Conservation (phyloP, 176 grass and related monocot genomes). For the Elaeis guineensis region DNA sequence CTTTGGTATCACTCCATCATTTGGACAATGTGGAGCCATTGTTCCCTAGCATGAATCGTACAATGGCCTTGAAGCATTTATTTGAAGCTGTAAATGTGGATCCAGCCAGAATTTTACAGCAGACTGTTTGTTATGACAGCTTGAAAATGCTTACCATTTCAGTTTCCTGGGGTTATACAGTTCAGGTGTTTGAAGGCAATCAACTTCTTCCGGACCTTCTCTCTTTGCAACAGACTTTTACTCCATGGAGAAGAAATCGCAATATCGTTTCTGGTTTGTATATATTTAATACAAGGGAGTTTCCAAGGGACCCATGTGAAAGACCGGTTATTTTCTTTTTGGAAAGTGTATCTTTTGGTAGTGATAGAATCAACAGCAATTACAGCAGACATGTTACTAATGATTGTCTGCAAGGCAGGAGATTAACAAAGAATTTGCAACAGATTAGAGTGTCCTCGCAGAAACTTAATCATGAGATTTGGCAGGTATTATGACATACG, state of each 20-base stretch:
- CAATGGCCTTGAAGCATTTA: conserved; percentile 43
- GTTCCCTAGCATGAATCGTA: conserved; percentile 61
- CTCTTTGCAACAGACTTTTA: conserved; percentile 67
- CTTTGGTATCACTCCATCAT: conserved; percentile 86
- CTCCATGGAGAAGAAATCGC: conserved; percentile 49
- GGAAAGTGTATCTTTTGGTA: conserved; percentile 24
- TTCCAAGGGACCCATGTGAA: conserved; percentile 57
- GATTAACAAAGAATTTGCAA: conserved; percentile 29
- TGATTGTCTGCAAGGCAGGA: conserved; percentile 42
- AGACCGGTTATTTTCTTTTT: conserved; percentile 59
- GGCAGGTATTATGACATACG: conserved; percentile 37
- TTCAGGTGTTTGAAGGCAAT: conserved; percentile 70
- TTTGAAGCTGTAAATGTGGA: conserved; percentile 44
- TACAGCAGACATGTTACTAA: conserved; percentile 44
- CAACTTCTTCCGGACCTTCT: conserved; percentile 60
- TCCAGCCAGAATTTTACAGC: conserved; percentile 73
- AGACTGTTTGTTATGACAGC: conserved; percentile 78
- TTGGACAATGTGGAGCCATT: conserved; percentile 61
- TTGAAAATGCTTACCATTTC: conserved; percentile 44
- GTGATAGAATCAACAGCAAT: conserved; percentile 41
- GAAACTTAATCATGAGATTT: conserved; percentile 26
- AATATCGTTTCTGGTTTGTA: conserved; percentile 36
- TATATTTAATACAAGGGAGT: conserved; percentile 69
- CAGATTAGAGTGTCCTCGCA: conserved; percentile 44
- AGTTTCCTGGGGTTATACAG: conserved; percentile 71